Conservation (phyloP, 73 alveolate species). For the Stentor coeruleus region DNA sequence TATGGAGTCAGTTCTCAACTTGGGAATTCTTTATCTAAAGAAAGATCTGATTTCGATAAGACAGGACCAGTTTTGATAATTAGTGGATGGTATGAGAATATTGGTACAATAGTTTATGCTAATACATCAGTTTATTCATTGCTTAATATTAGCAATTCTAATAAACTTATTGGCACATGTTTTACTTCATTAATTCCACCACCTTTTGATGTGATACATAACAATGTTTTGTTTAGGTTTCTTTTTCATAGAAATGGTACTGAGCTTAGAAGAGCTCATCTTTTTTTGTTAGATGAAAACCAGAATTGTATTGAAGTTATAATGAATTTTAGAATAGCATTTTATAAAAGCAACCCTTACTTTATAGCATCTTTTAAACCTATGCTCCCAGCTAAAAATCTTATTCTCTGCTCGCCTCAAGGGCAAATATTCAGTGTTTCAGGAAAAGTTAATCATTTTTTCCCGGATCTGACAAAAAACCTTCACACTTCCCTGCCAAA, state of each 20-base stretch:
- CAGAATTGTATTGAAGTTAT: neutral
- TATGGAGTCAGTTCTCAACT: neutral
- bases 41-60: neutral
- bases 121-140: neutral
- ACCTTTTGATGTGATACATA: constrained; percentile 23
- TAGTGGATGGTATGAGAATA: constrained; percentile 1
- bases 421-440: neutral
- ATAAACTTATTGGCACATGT: neutral
- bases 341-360: constrained; percentile 6
- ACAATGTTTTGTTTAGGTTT: neutral
- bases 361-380: constrained; percentile 1
- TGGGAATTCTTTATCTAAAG: neutral
- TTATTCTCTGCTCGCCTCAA: constrained; percentile 11
- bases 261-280: neutral
- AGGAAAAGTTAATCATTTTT: neutral
- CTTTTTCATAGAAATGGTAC: neutral
- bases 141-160: neutral
- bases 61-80: neutral
- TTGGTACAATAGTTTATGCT: constrained; percentile 4
- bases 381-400: neutral
- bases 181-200: neutral
- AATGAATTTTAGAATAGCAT: neutral
- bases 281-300: neutral
- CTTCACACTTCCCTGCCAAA: neutral
- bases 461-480: neutral